Percentiles rank a stretch among this genome's conserved stretches.
Conservation (phyloP, 192 early-diverging fungal genomes). For the Podila epicladia region DNA sequence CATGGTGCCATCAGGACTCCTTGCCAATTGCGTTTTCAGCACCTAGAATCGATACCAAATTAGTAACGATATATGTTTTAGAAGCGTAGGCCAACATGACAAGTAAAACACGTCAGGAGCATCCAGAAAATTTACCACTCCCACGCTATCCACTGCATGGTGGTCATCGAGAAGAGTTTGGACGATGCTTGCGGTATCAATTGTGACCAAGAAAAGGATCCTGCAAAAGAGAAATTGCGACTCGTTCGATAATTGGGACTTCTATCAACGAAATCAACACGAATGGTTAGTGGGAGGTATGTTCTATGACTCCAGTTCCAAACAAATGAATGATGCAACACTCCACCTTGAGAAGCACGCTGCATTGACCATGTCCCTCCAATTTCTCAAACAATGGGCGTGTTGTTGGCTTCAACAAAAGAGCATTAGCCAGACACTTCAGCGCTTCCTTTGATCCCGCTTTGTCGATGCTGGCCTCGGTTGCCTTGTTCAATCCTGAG, state of each 20-base stretch:
- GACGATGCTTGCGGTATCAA: slow-evolving; percentile 51
- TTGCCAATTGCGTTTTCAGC: slow-evolving; percentile 39
- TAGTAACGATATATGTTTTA: neutral
- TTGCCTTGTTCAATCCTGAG: slow-evolving; percentile 30
- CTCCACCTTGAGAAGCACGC: slow-evolving; percentile 57
- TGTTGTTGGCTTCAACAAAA: slow-evolving; percentile 62
- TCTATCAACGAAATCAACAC: slow-evolving; percentile 1
- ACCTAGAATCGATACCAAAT: slow-evolving; percentile 4
- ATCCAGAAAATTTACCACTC: slow-evolving; percentile 32
- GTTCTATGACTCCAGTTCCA: neutral
- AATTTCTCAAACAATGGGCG: slow-evolving; percentile 55
- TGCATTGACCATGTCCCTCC: slow-evolving; percentile 51
- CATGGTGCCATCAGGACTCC: slow-evolving; percentile 39
- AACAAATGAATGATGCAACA: neutral
- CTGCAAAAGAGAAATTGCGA: slow-evolving; percentile 69
- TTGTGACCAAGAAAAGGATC: slow-evolving; percentile 76
- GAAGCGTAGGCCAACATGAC: neutral
- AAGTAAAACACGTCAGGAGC: no score
- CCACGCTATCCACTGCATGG: slow-evolving; percentile 45
- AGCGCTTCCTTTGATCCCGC: slow-evolving; percentile 58
- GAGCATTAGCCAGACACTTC: slow-evolving; percentile 76
- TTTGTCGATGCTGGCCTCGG: slow-evolving; percentile 43
- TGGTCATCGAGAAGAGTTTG: slow-evolving; percentile 51
- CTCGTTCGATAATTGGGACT: slow-evolving; percentile 52
- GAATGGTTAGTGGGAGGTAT: neutral